phyloP scores from a whole-genome alignment of 2,329 filamentous ascomycete species.

The Penicillium olsonii region DNA sequence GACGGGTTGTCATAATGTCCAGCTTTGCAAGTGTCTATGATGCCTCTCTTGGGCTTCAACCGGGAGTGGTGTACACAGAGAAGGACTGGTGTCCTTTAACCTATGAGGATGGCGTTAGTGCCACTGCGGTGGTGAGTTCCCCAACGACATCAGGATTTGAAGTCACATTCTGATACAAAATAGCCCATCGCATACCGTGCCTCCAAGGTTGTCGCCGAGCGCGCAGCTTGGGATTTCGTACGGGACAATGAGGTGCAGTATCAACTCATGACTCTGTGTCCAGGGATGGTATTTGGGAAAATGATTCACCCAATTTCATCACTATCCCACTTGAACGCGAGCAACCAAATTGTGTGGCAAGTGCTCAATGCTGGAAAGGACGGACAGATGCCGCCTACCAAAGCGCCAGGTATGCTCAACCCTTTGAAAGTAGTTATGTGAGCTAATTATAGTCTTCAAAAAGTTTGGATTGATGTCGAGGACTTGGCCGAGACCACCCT shows the following conservation, averaged over 20 bases:
- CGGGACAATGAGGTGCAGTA: constrained; percentile 18
- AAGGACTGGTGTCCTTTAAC: constrained; percentile 25
- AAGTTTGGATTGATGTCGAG: constrained; percentile 28
- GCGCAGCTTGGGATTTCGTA: constrained; percentile 29
- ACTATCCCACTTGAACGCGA: constrained; percentile 27
- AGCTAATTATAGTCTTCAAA: background rate
- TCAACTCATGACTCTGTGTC: constrained; percentile 21
- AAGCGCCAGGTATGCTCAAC: constrained; percentile 21
- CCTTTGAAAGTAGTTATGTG: background rate
- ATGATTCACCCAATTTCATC: constrained; percentile 25
- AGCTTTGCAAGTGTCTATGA: constrained; percentile 30
- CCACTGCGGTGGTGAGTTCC: constrained; percentile 19
- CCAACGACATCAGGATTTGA: no score
- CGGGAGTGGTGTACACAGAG: constrained; percentile 23
- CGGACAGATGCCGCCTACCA: constrained; percentile 25
- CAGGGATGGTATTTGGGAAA: constrained; percentile 32
- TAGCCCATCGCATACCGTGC: constrained; percentile 27
- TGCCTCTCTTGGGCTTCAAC: constrained; percentile 20
- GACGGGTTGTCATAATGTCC: constrained; percentile 29
- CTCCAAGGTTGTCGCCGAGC: constrained; percentile 28
- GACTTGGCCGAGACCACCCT: constrained; percentile 21
- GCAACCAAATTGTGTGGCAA: constrained; percentile 33
- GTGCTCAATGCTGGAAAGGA: constrained; percentile 24
- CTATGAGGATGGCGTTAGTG: constrained; percentile 26
- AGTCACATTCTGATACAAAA: background rate